A percentile compares a stretch with the other conserved stretches of the same genome.
Conservation (phyloP, 257 asterid genomes). For the Parsonsia alboflavescens region DNA sequence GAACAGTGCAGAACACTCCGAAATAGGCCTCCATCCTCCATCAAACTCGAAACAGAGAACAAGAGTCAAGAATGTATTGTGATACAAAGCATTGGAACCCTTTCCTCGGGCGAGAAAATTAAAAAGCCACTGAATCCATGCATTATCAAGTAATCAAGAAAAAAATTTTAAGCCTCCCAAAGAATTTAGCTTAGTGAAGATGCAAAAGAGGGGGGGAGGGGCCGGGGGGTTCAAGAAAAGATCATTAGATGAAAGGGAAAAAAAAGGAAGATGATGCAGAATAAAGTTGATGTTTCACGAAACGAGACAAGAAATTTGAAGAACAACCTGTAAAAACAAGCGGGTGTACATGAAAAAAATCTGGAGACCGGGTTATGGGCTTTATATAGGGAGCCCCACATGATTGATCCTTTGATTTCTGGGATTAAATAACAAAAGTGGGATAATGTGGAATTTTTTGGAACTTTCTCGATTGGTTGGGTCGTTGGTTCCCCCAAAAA, state of each 20-base stretch:
- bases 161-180: background rate
- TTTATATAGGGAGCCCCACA: constrained; percentile 5
- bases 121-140: background rate
- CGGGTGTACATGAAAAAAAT: constrained; percentile 7
- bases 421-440: background rate
- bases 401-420: background rate
- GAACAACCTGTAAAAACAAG: background rate
- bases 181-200: background rate
- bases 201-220: too few relatives aligned
- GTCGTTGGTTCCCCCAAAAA: too few relatives aligned
- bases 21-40: background rate
- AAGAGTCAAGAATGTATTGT: background rate
- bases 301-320: constrained; percentile 7
- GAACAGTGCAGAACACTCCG: background rate
- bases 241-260: background rate
- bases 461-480: background rate
- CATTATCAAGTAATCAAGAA: background rate
- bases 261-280: background rate
- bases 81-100: background rate
- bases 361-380: background rate
- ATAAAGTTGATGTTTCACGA: background rate
- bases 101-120: background rate
- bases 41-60: background rate
- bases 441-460: background rate
- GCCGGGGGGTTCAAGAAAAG: background rate